These are phyloP conservation scores for Clarireedia homoeocarpa DNA, from an alignment of 2,329 filamentous ascomycete genomes.

Conservation along the genomic window DNA sequence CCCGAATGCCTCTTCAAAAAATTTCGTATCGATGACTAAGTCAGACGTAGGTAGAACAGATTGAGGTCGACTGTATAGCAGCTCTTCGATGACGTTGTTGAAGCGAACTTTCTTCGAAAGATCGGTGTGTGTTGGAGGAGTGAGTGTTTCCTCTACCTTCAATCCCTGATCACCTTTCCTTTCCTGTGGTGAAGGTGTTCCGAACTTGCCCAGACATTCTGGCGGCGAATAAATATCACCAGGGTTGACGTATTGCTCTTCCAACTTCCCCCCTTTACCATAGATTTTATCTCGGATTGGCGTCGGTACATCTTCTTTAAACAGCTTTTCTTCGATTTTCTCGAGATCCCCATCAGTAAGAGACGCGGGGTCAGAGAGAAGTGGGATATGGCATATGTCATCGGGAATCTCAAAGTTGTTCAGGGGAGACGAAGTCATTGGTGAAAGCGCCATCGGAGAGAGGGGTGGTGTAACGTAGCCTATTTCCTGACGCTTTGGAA, in stretches of 20 bases:
- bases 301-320: conserved; percentile 24
- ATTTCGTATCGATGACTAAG: conserved; percentile 10
- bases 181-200: conserved; percentile 7
- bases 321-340: conserved; percentile 22
- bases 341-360: conserved; percentile 22
- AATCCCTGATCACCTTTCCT: conserved; percentile 12
- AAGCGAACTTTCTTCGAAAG: conserved; percentile 22
- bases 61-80: conserved; percentile 11
- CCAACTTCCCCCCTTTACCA: background rate
- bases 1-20: conserved; percentile 24
- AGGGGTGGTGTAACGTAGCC: conserved; percentile 26
- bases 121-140: conserved; percentile 16
- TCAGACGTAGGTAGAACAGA: background rate
- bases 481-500: conserved; percentile 11
- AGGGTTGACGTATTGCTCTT: conserved; percentile 52
- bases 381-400: conserved; percentile 16
- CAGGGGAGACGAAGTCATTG: conserved; percentile 15
- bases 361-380: conserved; percentile 20
- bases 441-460: conserved; percentile 15
- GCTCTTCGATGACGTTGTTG: conserved; percentile 21
- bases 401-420: conserved; percentile 15
- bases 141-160: conserved; percentile 27
- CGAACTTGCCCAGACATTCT: conserved; percentile 9
- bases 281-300: conserved; percentile 9
- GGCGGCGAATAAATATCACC: conserved; percentile 46